Percentiles rank a stretch among this genome's conserved stretches.
Evolutionary conservation across 2,329 filamentous ascomycete species (phyloP).

Genomic region (Alternaria burnsii): DNA sequence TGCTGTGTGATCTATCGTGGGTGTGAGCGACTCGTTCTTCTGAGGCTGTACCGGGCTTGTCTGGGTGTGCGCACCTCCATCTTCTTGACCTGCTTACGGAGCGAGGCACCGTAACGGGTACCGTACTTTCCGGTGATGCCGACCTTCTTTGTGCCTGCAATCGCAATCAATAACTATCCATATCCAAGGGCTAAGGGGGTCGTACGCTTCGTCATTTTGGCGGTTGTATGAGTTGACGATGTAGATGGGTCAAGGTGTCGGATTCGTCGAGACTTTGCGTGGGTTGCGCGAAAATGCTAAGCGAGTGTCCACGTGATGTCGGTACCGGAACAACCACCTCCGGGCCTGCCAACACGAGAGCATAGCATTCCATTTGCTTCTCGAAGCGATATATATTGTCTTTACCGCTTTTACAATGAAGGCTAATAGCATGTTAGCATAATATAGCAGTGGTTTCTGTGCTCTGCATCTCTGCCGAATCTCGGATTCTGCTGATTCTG

Average conservation of each 20-base stretch:
- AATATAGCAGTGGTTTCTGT: not conserved
- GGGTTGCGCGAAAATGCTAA: constrained; percentile 16
- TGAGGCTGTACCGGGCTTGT: constrained; percentile 7
- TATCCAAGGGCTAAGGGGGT: constrained; percentile 18
- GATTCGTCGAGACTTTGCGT: constrained; percentile 12
- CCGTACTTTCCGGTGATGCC: constrained; percentile 98
- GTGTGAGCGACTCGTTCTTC: constrained; percentile 31
- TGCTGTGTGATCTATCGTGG: constrained; percentile 81
- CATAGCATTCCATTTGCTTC: not conserved
- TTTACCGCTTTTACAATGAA: not conserved
- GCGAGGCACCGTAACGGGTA: constrained; percentile 97
- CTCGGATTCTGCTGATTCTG: not conserved
- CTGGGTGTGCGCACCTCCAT: constrained; percentile 70
- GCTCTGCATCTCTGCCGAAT: not conserved
- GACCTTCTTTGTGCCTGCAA: constrained; percentile 68
- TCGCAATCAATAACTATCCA: constrained; percentile 29
- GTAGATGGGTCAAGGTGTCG: constrained; percentile 28
- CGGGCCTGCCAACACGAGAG: constrained; percentile 2
- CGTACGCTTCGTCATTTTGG: constrained; percentile 65
- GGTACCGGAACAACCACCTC: constrained; percentile 20
- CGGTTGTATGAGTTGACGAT: constrained; percentile 36
- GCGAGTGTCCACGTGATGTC: constrained; percentile 5
- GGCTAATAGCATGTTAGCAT: not conserved
- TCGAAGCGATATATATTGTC: not conserved
- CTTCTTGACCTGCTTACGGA: constrained; percentile 99